Evolutionary conservation across 306 rosid genomes (phyloP), one percentile per base, ranked within the genome.

Genomic region (Notholithocarpus densiflorus): DNA sequence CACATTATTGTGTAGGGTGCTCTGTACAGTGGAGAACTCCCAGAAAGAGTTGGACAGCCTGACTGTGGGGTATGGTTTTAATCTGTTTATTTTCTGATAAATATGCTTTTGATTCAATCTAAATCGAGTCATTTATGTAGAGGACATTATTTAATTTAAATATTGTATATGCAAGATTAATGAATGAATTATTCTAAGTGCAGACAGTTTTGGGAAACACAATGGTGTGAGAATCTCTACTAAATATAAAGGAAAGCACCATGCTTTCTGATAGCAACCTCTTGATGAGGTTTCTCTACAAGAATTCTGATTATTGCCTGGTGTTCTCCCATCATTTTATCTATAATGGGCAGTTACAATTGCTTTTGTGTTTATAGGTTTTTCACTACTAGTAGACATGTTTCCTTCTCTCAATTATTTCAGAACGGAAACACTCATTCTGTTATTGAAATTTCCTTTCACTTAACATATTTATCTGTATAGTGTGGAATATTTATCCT

Each of bases 31-130:
- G 93, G 91, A 82, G 97, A 90, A 77, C 97, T 92, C 82, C 97
- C 98, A 61, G 97, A 94, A 85, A 90, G 97, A 85, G 88, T 70
- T 68, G 96, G 98, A 61, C 94, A 94, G 73, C 98, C 98, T 57
- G 97, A 94, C 83, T 94, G 96, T n/a, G 98, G 91, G 93, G 98
- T 94, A 87, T 80, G 92, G 52, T 29, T 40, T 82, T 40, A 37
- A 27, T 73, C 56, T 66, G 12, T 56, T 64, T 60, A 37, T 73
- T 57, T 31, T 56, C 19, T 32, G 76, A 56, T 54, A 34, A 18
- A 15, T 32, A 75, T 75, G 29, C 23, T 76, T 37, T 71, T 71
- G 48, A 19, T 23, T 45, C 10, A 5, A 56, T 56, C 31, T 15
- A 56, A 5, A 6, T 73, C 12, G 37, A 29, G 57, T 80, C 13